Evolutionary conservation across 352 stramenopile species (phyloP).

Genomic region (Globisporangium paddicum): DNA sequence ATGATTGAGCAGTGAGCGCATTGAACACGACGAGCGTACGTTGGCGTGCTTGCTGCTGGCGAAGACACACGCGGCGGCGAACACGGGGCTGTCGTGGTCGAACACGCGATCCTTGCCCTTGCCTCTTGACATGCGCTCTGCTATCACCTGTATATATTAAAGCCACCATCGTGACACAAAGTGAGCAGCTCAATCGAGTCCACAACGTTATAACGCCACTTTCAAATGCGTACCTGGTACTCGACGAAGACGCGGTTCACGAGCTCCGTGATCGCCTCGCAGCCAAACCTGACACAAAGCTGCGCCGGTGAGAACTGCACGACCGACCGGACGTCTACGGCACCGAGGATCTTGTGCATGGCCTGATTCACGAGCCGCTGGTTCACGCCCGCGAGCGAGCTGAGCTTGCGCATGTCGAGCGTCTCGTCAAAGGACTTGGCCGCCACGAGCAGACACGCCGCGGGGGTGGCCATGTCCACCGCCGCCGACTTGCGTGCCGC

Average conservation of each 20-base stretch:
- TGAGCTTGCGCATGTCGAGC: slow-evolving; percentile 42
- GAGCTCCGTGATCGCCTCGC: slow-evolving; percentile 55
- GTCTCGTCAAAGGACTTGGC: slow-evolving; percentile 40
- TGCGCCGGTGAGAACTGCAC: slow-evolving; percentile 43
- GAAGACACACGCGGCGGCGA: slow-evolving; percentile 62
- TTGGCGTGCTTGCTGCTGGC: slow-evolving; percentile 63
- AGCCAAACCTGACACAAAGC: slow-evolving; percentile 73
- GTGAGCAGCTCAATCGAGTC: not conserved
- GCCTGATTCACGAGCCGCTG: slow-evolving; percentile 36
- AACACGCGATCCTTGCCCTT: slow-evolving; percentile 20
- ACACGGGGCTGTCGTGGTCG: slow-evolving; percentile 45
- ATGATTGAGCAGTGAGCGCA: not conserved
- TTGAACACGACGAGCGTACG: slow-evolving; percentile 13
- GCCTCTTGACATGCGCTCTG: slow-evolving; percentile 19
- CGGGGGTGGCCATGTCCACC: slow-evolving; percentile 33
- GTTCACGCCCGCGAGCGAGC: slow-evolving; percentile 34
- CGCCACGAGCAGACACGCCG: slow-evolving; percentile 60
- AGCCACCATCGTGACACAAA: too few species aligned
- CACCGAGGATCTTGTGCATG: slow-evolving; percentile 47
- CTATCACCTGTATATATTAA: slow-evolving; percentile 18
- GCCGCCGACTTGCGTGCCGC: slow-evolving; percentile 33
- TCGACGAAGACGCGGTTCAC: slow-evolving; percentile 51
- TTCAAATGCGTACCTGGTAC: slow-evolving; percentile 27
- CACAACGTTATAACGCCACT: not conserved
- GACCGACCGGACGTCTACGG: slow-evolving; percentile 38